Evolutionary conservation across 768 basidiomycete genomes (phyloP).

Genomic region (Mycena indigotica): DNA sequence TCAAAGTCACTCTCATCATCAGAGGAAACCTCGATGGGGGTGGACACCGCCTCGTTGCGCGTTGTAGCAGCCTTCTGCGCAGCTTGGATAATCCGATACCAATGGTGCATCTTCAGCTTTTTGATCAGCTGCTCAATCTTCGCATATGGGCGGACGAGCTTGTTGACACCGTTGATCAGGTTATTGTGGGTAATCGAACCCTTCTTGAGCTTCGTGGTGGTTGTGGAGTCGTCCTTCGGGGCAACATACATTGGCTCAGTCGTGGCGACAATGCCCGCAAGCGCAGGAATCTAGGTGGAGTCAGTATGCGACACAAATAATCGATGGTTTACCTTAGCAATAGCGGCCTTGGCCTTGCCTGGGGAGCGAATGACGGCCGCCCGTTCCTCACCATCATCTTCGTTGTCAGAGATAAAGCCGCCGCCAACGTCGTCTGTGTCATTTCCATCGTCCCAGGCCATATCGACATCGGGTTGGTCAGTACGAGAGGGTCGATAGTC

Average conservation of each 20-base stretch:
- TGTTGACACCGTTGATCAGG: not conserved
- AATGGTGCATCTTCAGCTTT: slow-evolving; percentile 25
- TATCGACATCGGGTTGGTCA: not conserved
- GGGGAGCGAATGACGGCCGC: not conserved
- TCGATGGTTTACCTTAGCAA: too few relatives aligned
- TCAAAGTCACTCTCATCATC: not conserved
- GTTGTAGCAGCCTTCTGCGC: not conserved
- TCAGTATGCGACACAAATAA: too few relatives aligned
- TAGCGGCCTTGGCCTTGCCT: not conserved
- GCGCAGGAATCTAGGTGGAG: too few relatives aligned
- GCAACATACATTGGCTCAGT: too few relatives aligned
- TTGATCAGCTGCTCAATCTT: too few relatives aligned
- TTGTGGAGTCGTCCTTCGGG: too few relatives aligned
- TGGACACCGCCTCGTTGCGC: not conserved
- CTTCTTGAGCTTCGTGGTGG: too few relatives aligned
- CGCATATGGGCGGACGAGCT: too few relatives aligned
- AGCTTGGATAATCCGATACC: not conserved
- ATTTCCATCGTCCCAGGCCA: not conserved
- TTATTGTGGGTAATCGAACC: too few relatives aligned
- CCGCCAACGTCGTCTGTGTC: not conserved
- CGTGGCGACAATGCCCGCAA: too few relatives aligned
- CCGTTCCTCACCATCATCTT: not conserved
- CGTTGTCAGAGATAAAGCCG: not conserved
- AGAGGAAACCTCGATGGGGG: not conserved
- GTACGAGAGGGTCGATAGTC: not conserved